These are phyloP conservation scores for Papilionanthe hybrid DNA, from an alignment of 116 monocot species.

Conservation along the genomic window DNA sequence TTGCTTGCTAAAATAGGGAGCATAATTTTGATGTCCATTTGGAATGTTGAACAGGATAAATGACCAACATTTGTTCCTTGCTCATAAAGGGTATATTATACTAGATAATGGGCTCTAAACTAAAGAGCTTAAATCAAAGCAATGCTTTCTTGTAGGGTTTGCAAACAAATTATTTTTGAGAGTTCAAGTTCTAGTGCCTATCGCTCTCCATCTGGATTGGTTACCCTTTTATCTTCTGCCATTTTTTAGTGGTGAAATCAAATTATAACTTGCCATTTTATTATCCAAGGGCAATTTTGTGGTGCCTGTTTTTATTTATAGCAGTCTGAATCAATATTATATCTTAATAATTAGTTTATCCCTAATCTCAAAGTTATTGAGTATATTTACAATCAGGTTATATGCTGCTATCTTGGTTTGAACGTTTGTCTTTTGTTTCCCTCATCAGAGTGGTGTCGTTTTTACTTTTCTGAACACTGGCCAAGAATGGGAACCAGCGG, in stretches of 20 bases:
- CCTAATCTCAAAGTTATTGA: not conserved
- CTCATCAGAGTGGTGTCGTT: slow-evolving; percentile 1
- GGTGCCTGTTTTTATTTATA: not conserved
- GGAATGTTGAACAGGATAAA: no score
- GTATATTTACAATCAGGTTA: not conserved
- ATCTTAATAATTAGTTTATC: not conserved
- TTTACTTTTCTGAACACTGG: not conserved
- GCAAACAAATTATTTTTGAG: not conserved
- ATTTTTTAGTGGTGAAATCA: not conserved
- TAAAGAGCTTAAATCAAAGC: no score
- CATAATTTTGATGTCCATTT: no score
- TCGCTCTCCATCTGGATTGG: not conserved
- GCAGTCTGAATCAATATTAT: not conserved
- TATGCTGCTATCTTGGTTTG: not conserved
- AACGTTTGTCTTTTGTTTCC: not conserved
- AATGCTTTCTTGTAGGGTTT: no score
- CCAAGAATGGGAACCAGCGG: slow-evolving; percentile 10
- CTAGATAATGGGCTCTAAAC: no score
- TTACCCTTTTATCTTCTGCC: not conserved
- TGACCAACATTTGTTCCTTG: no score
- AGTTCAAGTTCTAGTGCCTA: not conserved
- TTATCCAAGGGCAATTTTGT: not conserved
- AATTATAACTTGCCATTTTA: not conserved
- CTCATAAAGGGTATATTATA: no score
- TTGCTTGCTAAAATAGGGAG: no score